These are phyloP conservation scores for Colletotrichum navitas DNA, from an alignment of 2,329 filamentous ascomycete species.

Conservation along the genomic window DNA sequence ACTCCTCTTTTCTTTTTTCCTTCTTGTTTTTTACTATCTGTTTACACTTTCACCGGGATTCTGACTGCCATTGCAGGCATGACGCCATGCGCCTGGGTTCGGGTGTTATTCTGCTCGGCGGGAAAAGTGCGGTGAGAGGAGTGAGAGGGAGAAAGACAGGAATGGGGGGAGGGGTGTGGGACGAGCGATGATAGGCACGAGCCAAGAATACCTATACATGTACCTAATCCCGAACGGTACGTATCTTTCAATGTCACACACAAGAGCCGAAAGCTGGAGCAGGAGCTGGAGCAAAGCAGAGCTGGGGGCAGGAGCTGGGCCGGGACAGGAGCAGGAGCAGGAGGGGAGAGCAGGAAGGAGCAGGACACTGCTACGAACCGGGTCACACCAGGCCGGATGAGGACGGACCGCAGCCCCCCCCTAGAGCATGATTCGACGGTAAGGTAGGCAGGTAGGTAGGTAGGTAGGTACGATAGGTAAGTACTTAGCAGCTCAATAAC, in stretches of 20 bases:
- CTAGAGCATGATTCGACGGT: too few species aligned
- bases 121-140: conserved; percentile 38
- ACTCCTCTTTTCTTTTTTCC: background rate
- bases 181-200: conserved; percentile 21
- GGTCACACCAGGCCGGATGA: background rate
- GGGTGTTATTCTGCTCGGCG: conserved; percentile 19
- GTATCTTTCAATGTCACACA: background rate
- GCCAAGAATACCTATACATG: background rate
- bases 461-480: too few species aligned
- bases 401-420: background rate
- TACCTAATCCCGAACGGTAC: background rate
- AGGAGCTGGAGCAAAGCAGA: background rate
- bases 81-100: conserved; percentile 9
- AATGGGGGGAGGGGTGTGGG: conserved; percentile 28
- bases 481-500: too few species aligned
- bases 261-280: background rate
- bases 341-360: background rate
- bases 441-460: too few species aligned
- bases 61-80: conserved; percentile 4
- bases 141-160: background rate
- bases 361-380: background rate
- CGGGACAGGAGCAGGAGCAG: background rate
- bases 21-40: background rate
- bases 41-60: background rate
- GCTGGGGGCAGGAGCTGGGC: background rate